Evolutionary conservation across 2,329 filamentous ascomycete genomes (phyloP).

Genomic region (Talaromyces funiculosus): DNA sequence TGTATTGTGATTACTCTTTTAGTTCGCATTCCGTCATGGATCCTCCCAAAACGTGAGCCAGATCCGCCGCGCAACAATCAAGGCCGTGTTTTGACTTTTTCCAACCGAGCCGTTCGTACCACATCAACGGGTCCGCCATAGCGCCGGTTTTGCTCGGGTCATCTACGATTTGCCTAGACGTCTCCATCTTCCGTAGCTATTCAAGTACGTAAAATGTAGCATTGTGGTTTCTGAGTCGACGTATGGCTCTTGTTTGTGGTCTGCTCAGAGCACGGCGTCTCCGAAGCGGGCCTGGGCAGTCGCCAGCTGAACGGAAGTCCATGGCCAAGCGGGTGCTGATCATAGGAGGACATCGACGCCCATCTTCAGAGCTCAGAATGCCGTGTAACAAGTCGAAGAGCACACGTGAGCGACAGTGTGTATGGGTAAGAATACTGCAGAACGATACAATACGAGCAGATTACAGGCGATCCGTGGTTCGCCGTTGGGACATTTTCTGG

Average conservation of each 20-base stretch:
- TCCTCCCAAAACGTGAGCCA: neutral
- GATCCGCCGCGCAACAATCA: neutral
- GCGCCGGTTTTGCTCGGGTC: constrained; percentile 6
- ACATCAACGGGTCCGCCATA: neutral
- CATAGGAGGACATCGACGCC: neutral
- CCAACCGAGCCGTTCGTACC: constrained; percentile 9
- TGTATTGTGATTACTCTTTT: neutral
- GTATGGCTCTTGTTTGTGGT: neutral
- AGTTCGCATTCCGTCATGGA: neutral
- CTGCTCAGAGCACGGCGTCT: neutral
- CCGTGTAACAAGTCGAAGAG: neutral
- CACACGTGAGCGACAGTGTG: neutral
- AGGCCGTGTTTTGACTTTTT: constrained; percentile 1
- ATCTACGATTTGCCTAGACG: neutral
- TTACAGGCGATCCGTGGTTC: neutral
- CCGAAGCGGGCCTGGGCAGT: neutral
- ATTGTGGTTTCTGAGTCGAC: neutral
- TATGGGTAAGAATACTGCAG: neutral
- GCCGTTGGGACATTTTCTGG: neutral
- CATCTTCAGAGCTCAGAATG: neutral
- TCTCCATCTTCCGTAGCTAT: no score
- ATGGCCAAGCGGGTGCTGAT: no score
- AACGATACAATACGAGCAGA: neutral
- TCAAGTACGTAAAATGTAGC: no score
- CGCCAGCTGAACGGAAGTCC: neutral